These are phyloP conservation scores for Suillus bovinus DNA, from an alignment of 768 basidiomycete genomes.

Conservation along the genomic window DNA sequence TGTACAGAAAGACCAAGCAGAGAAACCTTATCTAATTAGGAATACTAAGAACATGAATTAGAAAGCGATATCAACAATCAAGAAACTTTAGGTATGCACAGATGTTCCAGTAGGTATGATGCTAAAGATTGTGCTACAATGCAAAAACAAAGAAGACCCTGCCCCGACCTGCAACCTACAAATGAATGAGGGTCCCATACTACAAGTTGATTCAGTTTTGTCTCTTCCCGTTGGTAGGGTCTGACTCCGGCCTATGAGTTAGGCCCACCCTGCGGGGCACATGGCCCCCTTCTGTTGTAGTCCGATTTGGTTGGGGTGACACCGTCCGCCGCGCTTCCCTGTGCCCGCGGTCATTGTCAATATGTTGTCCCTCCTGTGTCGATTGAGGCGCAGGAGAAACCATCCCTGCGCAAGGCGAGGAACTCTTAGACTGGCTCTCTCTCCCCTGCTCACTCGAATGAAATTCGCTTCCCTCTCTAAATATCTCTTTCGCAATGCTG, in stretches of 20 bases:
- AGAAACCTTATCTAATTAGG: not conserved
- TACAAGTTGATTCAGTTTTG: not conserved
- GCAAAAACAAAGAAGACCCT: not conserved
- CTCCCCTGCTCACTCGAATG: conserved; percentile 1
- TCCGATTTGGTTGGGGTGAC: not conserved
- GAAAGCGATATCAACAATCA: not conserved
- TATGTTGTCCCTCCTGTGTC: not conserved
- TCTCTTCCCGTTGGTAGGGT: not conserved
- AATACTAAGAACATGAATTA: not conserved
- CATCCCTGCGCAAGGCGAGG: not conserved
- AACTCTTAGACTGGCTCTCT: not conserved
- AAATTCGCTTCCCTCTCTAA: conserved; percentile 26
- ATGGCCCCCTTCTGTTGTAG: not conserved
- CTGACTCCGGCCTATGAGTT: not conserved
- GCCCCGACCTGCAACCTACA: not conserved
- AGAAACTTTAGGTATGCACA: conserved; percentile 6
- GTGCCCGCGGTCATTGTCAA: not conserved
- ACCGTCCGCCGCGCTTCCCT: not conserved
- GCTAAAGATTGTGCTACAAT: conserved; percentile 5
- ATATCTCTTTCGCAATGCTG: conserved; percentile 37
- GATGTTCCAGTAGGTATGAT: conserved; percentile 1
- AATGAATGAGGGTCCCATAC: not conserved
- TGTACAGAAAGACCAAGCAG: not conserved
- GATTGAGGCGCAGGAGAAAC: not conserved
- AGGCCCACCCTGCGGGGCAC: not conserved